Base-by-base conservation (phyloP, 1,284 basidiomycete genomes). In the Wallemia mellicola region DNA sequence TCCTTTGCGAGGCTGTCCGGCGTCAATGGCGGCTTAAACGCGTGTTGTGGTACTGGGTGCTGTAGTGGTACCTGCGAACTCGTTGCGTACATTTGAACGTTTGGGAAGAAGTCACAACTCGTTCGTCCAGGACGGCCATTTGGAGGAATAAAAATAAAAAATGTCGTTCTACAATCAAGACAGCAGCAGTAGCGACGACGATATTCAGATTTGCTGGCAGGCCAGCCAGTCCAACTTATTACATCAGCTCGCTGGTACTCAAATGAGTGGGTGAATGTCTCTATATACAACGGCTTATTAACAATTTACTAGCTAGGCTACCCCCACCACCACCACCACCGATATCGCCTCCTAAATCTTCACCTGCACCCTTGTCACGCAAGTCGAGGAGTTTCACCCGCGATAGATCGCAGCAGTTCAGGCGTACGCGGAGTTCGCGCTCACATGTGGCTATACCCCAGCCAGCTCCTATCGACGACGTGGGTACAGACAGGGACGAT, bases 1-100 rank as follows among this genome's bases (percentile, higher is more conserved):
- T 48, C 38, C 38, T 48, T 48, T 1, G 62, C 60, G 3, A 59
- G 59, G 7, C 38, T 57, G 1, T 61, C 62, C 2, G 55, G 55
- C 24, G 55, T 57, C 24, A n/a, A 25, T 7, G 55, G 55, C 3
- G 55, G 55, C 55, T 57, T 57, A 25, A 57, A 57, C 3, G 55
- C 15, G n/a, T 57, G 55, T n/a, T 57, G 55, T 2, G 55, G 55
- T 2, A 57, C 55, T 57, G 55, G 55, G 22, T 57, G 55, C 55
- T 57, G 55, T 9, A 57, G 55, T 3, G 38, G 38, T n/a, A 48
- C 38, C 22, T 48, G 38, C 5, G 38, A 48, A 3, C n/a, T n/a
- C 5, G 38, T 11, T 48, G 38, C 38, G 30, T 32, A 32, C 30
- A 32, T 32, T 32, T 32, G 30, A 32, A 32, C 30, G 30, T 19